A percentile compares a stretch with the other conserved stretches of the same genome.
These are phyloP conservation scores for Dendrostoma leiphaemia DNA, from an alignment of 2,329 filamentous ascomycete genomes.

Conservation along the genomic window DNA sequence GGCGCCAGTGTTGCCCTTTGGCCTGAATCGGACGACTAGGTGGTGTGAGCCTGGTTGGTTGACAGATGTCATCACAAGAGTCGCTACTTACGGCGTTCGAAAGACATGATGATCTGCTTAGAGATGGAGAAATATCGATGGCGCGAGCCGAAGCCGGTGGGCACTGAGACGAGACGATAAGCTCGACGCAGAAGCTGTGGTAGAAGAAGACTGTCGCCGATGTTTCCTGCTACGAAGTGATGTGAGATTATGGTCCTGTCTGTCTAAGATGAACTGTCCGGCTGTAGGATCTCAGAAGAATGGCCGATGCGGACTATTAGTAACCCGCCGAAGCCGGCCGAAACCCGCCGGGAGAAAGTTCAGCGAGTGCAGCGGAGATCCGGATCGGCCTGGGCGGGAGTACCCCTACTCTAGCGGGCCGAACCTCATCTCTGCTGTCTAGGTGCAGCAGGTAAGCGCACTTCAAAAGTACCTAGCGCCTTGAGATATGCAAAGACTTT, in stretches of 20 bases:
- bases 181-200: neutral
- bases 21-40: conserved; percentile 16
- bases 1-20: conserved; percentile 12
- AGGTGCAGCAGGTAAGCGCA: too few species aligned
- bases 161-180: neutral
- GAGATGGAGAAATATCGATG: neutral
- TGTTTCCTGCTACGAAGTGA: too few species aligned
- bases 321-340: neutral
- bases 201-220: too few species aligned
- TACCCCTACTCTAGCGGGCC: neutral
- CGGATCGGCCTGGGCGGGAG: neutral
- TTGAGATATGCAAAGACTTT: too few species aligned
- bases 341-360: neutral
- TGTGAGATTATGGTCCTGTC: too few species aligned
- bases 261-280: too few species aligned
- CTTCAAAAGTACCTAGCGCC: too few species aligned
- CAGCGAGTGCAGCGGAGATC: neutral
- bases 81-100: conserved; percentile 10
- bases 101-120: conserved; percentile 6
- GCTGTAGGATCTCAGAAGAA: neutral
- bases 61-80: neutral
- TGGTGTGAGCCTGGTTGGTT: neutral
- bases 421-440: too few species aligned
- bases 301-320: neutral
- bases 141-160: too few species aligned